Conservation (phyloP, 495 filamentous ascomycete species). For the Podospora bellae-mahoneyi region DNA sequence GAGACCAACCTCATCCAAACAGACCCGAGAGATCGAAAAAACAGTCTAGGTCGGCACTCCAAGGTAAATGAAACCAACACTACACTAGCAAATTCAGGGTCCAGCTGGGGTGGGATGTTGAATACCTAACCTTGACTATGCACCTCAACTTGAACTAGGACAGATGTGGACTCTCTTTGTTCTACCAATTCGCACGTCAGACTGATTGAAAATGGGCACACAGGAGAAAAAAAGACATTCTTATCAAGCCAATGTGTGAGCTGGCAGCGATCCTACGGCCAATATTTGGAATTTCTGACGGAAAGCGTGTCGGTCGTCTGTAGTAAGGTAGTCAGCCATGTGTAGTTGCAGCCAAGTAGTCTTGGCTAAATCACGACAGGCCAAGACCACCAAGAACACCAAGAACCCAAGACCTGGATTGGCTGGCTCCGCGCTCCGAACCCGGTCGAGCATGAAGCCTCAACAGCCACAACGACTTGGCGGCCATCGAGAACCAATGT, state of each 20-base stretch:
- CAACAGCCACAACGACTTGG: constrained; percentile 7
- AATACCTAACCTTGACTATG: neutral
- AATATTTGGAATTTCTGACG: neutral
- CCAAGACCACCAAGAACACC: neutral
- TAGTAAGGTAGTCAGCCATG: neutral
- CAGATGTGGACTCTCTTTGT: neutral
- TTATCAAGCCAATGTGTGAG: neutral
- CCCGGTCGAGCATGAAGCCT: neutral
- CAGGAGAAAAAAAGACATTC: neutral
- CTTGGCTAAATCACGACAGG: constrained; percentile 2
- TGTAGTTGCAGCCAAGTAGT: neutral
- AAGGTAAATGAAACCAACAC: neutral
- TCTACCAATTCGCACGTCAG: constrained; percentile 1
- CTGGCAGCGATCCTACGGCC: neutral
- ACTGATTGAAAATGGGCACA: neutral
- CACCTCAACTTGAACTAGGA: neutral
- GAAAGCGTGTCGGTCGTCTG: neutral
- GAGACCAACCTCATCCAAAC: neutral
- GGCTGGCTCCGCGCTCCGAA: neutral
- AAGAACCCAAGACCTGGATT: neutral
- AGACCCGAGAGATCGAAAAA: neutral
- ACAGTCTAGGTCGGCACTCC: neutral
- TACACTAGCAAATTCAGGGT: constrained; percentile 1
- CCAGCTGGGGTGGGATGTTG: neutral
- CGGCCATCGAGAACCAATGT: neutral